A percentile compares a stretch with the other conserved stretches of the same genome.
Conservation (phyloP, 768 basidiomycete species). For the Calocybe cyanea region DNA sequence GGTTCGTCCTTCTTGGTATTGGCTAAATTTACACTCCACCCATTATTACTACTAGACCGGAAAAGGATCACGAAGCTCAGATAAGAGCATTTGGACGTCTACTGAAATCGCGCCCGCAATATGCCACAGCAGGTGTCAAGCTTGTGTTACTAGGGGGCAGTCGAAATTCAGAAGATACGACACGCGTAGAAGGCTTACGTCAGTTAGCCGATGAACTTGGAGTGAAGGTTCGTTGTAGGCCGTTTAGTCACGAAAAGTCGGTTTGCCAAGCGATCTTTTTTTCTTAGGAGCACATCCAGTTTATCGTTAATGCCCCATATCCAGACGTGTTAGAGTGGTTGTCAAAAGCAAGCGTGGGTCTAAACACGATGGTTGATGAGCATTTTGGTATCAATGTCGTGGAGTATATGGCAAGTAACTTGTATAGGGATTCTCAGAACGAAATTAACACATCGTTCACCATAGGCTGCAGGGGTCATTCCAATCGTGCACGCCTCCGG, state of each 20-base stretch:
- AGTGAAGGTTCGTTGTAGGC: conserved; percentile 48
- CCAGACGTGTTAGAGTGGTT: conserved; percentile 67
- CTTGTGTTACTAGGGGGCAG: conserved; percentile 83
- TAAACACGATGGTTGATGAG: conserved; percentile 98
- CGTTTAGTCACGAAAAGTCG: not conserved
- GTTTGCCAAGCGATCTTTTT: not conserved
- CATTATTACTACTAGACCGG: conserved; percentile 53
- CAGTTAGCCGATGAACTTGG: conserved; percentile 56
- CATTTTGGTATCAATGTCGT: conserved; percentile 99
- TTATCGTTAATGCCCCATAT: conserved; percentile 83
- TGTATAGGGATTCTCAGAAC: not conserved
- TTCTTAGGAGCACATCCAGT: conserved; percentile 61
- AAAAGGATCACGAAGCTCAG: conserved; percentile 89
- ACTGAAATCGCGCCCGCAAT: conserved; percentile 56
- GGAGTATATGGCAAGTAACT: conserved; percentile 82
- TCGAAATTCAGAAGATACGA: conserved; percentile 72
- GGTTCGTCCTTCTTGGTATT: conserved; percentile 41
- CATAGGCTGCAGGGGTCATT: conserved; percentile 88
- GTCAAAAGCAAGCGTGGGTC: conserved; percentile 71
- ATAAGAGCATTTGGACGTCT: conserved; percentile 64
- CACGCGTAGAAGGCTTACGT: conserved; percentile 60
- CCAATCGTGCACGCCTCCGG: conserved; percentile 92
- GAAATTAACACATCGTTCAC: not conserved
- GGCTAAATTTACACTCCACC: conserved; percentile 1
- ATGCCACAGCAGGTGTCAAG: conserved; percentile 40